Conservation (phyloP, 495 filamentous ascomycete species). For the Rhizodiscina lignyota region DNA sequence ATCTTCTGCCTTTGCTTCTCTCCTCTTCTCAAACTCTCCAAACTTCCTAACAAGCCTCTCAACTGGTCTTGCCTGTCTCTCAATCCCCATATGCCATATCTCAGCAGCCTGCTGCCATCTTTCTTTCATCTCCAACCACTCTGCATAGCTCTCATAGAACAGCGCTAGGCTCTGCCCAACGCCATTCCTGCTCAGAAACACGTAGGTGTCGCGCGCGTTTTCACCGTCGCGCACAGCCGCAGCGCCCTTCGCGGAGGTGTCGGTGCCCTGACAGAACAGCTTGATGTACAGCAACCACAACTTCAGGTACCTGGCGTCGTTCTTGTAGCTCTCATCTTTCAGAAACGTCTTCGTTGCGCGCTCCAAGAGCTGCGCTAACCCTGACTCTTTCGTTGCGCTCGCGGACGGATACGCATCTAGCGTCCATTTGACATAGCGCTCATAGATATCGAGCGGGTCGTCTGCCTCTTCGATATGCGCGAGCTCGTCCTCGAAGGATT, state of each 20-base stretch:
- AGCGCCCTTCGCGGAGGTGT: too few relatives aligned
- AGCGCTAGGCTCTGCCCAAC: conserved; percentile 78
- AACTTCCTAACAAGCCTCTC: conserved; percentile 77
- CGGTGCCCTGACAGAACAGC: too few relatives aligned
- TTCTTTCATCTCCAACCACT: conserved; percentile 71
- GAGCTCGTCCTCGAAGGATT: conserved; percentile 77
- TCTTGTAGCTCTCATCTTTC: conserved; percentile 71
- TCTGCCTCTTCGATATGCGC: conserved; percentile 66
- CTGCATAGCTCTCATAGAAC: conserved; percentile 96
- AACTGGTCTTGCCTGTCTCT: conserved; percentile 68
- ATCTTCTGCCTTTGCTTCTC: conserved; percentile 39
- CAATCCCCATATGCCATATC: conserved; percentile 74
- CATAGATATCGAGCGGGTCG: conserved; percentile 89
- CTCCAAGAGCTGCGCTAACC: conserved; percentile 77
- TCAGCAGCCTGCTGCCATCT: conserved; percentile 89
- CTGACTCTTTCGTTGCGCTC: conserved; percentile 77
- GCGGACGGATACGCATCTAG: conserved; percentile 87
- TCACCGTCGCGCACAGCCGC: too few relatives aligned
- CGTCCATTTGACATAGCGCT: conserved; percentile 94
- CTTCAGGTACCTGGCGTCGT: conserved; percentile 83
- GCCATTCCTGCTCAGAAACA: conserved; percentile 73
- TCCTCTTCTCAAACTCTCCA: conserved; percentile 70
- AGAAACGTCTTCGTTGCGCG: conserved; percentile 83
- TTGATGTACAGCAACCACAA: conserved; percentile 89
- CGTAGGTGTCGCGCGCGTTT: conserved; percentile 77